A percentile compares a stretch with the other conserved stretches of the same genome.
These are phyloP conservation scores for Nissolia schottii DNA, from an alignment of 306 rosid genomes.

Conservation along the genomic window DNA sequence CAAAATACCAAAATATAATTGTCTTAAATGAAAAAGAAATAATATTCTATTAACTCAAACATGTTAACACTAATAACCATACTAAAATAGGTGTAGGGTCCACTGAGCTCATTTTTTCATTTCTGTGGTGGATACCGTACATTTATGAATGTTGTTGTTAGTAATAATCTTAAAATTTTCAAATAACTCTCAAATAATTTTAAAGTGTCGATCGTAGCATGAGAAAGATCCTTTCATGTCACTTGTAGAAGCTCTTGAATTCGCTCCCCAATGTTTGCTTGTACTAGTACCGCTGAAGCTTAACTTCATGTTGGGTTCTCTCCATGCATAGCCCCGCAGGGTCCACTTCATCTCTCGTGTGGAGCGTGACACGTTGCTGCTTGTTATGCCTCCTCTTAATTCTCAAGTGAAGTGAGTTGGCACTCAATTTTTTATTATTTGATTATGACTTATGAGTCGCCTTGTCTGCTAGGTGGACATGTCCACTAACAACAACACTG, in stretches of 20 bases:
- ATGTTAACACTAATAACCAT: too few species aligned
- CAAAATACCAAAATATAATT: too few species aligned
- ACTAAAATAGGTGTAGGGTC: too few species aligned
- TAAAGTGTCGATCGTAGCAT: background rate
- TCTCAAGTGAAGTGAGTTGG: background rate
- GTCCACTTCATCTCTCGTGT: constrained; percentile 13
- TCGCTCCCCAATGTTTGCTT: background rate
- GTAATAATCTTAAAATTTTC: too few species aligned
- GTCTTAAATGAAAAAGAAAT: too few species aligned
- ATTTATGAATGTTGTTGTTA: too few species aligned
- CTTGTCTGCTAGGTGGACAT: background rate
- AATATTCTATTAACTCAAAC: too few species aligned
- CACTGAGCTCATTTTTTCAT: too few species aligned
- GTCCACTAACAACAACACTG: background rate
- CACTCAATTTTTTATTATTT: background rate
- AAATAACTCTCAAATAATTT: background rate
- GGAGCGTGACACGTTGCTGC: background rate
- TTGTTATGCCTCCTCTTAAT: background rate
- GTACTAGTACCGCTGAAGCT: constrained; percentile 15
- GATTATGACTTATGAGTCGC: background rate
- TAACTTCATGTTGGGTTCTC: constrained; percentile 8
- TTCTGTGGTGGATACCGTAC: too few species aligned
- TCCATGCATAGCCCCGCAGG: background rate
- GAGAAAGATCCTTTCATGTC: constrained; percentile 23
- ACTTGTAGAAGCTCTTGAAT: constrained; percentile 16